phyloP scores from a whole-genome alignment of 1,284 basidiomycete species.

The Afroboletus lepidellus region DNA sequence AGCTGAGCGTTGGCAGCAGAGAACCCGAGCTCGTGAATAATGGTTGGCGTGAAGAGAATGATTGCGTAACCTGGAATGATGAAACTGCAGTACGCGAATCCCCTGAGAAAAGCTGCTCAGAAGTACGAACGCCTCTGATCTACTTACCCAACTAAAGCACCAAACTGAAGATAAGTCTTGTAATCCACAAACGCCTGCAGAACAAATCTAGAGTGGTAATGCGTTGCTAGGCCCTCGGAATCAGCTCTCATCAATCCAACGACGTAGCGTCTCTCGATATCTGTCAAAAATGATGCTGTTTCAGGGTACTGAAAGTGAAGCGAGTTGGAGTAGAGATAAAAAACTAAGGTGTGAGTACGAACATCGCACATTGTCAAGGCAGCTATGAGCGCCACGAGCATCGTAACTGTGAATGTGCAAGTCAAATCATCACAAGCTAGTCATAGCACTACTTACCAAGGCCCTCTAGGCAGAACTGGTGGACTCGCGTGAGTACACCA shows the following conservation, averaged over 20 bases:
- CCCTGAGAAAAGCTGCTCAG: too few relatives aligned
- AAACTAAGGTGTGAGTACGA: slow-evolving; percentile 2
- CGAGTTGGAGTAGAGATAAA: too few relatives aligned
- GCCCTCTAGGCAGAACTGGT: slow-evolving; percentile 37
- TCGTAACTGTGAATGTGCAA: slow-evolving; percentile 28
- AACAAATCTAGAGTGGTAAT: slow-evolving; percentile 38
- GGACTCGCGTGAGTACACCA: slow-evolving; percentile 4
- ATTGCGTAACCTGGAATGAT: too few relatives aligned
- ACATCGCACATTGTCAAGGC: slow-evolving; percentile 49
- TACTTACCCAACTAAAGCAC: too few relatives aligned
- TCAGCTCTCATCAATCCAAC: slow-evolving; percentile 2
- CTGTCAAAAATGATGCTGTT: slow-evolving; percentile 46
- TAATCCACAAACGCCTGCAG: slow-evolving; percentile 42
- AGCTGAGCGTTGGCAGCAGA: too few relatives aligned
- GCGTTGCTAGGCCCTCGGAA: slow-evolving; percentile 6
- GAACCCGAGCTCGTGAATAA: too few relatives aligned
- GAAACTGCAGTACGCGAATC: too few relatives aligned
- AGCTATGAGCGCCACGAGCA: slow-evolving; percentile 36
- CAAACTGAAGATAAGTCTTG: slow-evolving; percentile 40
- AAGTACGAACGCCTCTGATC: too few relatives aligned
- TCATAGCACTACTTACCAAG: slow-evolving; percentile 18
- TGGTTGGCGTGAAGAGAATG: too few relatives aligned
- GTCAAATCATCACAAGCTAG: neutral
- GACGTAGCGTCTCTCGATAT: slow-evolving; percentile 31
- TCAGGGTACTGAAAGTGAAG: slow-evolving; percentile 40